Conservation (phyloP, 2,329 filamentous ascomycete species). For the Pestalotiopsis sp. region DNA sequence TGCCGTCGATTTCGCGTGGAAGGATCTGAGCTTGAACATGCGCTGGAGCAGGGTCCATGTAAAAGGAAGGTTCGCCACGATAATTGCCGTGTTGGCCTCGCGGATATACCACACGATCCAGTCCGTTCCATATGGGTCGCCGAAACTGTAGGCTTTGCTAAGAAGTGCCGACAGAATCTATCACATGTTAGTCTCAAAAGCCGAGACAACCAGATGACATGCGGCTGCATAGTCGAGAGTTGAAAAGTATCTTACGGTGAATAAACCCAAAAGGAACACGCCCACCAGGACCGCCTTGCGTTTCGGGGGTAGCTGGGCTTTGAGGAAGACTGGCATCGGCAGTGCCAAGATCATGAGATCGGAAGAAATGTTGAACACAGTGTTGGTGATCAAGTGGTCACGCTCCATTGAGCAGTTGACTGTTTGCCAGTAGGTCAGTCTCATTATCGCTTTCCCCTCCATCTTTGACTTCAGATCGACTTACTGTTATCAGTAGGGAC, state of each 20-base stretch:
- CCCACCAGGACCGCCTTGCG: conserved; percentile 53
- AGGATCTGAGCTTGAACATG: conserved; percentile 35
- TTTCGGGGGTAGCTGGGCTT: conserved; percentile 47
- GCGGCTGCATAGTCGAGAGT: too few relatives aligned
- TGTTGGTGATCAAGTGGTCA: conserved; percentile 59
- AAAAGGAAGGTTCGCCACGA: conserved; percentile 42
- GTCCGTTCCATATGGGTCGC: conserved; percentile 34
- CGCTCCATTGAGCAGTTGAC: conserved; percentile 58
- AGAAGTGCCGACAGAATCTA: conserved; percentile 52
- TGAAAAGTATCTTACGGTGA: conserved; percentile 39
- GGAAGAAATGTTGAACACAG: conserved; percentile 59
- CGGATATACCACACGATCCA: conserved; percentile 48
- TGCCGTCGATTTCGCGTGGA: conserved; percentile 30
- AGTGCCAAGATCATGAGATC: conserved; percentile 60
- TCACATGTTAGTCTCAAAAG: not conserved
- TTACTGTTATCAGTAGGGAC: conserved; percentile 51
- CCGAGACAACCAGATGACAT: not conserved
- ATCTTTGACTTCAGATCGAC: conserved; percentile 14
- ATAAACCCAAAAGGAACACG: conserved; percentile 46
- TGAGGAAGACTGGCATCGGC: conserved; percentile 53
- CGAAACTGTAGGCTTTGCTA: conserved; percentile 45
- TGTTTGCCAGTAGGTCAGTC: conserved; percentile 19
- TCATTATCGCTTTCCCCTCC: not conserved
- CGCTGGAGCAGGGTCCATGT: conserved; percentile 43
- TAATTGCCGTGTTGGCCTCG: conserved; percentile 45